These are phyloP conservation scores for Penicillium sp. DNA, from an alignment of 2,329 filamentous ascomycete genomes.

Conservation along the genomic window DNA sequence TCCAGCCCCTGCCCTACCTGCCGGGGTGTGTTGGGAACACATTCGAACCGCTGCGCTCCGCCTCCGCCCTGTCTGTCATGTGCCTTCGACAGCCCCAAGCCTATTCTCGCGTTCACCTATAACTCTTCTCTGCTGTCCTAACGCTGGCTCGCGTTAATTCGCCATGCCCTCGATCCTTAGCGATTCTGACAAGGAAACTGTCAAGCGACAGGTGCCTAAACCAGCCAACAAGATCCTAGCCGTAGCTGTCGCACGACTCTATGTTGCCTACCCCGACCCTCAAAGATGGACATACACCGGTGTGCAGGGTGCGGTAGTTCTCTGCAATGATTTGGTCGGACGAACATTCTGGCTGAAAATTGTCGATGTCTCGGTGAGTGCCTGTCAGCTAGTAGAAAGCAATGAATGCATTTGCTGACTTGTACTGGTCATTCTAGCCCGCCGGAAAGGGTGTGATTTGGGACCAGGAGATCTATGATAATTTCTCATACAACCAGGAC, in stretches of 20 bases:
- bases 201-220: constrained; percentile 92
- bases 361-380: constrained; percentile 87
- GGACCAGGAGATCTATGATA: constrained; percentile 98
- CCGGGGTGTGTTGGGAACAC: constrained; percentile 18
- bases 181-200: constrained; percentile 93
- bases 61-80: constrained; percentile 22
- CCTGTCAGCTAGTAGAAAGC: not conserved
- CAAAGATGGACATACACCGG: constrained; percentile 93
- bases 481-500: constrained; percentile 93
- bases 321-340: constrained; percentile 91
- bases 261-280: constrained; percentile 84
- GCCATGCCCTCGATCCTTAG: constrained; percentile 69
- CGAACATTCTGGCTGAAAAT: constrained; percentile 97
- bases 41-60: constrained; percentile 15
- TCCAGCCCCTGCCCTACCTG: constrained; percentile 3
- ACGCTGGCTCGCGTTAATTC: constrained; percentile 18
- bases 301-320: constrained; percentile 84
- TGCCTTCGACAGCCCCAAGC: constrained; percentile 19
- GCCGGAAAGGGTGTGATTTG: constrained; percentile 83
- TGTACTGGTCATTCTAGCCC: constrained; percentile 53
- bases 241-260: constrained; percentile 89
- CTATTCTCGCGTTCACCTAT: constrained; percentile 7
- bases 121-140: constrained; percentile 4
- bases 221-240: constrained; percentile 96
- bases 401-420: constrained; percentile 10